Base-by-base conservation (phyloP, 371 early-diverging fungal species). In the Mortierella sp. region DNA sequence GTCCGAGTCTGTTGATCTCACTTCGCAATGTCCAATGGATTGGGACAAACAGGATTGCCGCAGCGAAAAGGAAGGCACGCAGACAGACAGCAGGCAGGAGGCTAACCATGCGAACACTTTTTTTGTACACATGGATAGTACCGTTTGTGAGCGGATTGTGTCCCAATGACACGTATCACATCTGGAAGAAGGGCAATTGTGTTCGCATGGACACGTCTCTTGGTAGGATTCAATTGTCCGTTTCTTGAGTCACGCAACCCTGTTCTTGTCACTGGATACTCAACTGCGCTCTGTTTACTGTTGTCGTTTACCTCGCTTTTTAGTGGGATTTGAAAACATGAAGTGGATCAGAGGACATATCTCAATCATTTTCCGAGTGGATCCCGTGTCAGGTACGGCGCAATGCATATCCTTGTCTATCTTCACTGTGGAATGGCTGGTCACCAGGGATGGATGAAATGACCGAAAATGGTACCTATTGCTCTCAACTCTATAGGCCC, bases 181-280 rank as follows among this genome's bases (percentile, higher is more conserved):
- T 74, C 48, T 74, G 76, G 76, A 74, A 74, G 55, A 74, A 69
- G 46, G 76, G 76, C 60, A 68, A 74, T 34, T 60, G 70, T 14
- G 76, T 74, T 5, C 69, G 76, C 54, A 74, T 74, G 76, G 76
- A 74, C 45, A 74, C 76, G 5, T 74, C 76, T 18, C 70, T 74
- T 12, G 74, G 74, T 68, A 73, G 49, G 26, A 19, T n/a, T 0
- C 16, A 10, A 3, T n/a, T n/a, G 14, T 3, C 5, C 24, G 23
- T 14, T 39, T 12, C 13, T 24, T 1, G 39, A n/a, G n/a, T n/a
- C n/a, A n/a, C n/a, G n/a, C n/a, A n/a, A n/a, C n/a, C n/a, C n/a
- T n/a, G n/a, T n/a, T n/a, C n/a, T n/a, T n/a, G n/a, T n/a, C n/a
- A n/a, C n/a, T n/a, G n/a, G n/a, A n/a, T n/a, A n/a, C n/a, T n/a